Evolutionary conservation across 1,139 yeast genomes (phyloP).

Genomic region (Candida sp.): DNA sequence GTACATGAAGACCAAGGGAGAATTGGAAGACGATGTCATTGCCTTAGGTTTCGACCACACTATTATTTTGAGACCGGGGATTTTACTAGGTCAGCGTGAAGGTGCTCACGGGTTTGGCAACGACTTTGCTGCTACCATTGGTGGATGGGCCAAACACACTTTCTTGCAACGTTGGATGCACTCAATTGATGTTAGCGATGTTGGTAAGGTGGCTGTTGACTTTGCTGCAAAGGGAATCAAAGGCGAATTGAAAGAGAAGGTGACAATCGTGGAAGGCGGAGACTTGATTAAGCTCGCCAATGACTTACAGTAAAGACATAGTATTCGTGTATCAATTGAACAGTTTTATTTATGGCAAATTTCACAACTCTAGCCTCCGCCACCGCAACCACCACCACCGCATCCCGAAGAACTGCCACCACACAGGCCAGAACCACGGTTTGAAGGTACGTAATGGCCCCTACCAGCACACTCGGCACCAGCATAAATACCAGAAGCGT

Average conservation of each 20-base stretch:
- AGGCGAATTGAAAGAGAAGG: slow-evolving; percentile 16
- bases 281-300: slow-evolving; percentile 13
- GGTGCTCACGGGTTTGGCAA: slow-evolving; percentile 39
- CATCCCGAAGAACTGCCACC: too few species aligned
- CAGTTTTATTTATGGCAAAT: too few species aligned
- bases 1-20: slow-evolving; percentile 66
- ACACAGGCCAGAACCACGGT: too few species aligned
- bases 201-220: slow-evolving; percentile 48
- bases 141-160: slow-evolving; percentile 35
- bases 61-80: slow-evolving; percentile 74
- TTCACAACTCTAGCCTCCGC: too few species aligned
- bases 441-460: too few species aligned
- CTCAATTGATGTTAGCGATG: slow-evolving; percentile 53
- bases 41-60: slow-evolving; percentile 67
- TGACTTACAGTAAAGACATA: too few species aligned
- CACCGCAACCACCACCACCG: too few species aligned
- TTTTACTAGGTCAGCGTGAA: slow-evolving; percentile 64
- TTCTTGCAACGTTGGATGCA: slow-evolving; percentile 31
- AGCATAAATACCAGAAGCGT: too few species aligned
- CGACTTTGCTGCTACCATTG: slow-evolving; percentile 28
- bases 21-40: slow-evolving; percentile 61
- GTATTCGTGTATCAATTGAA: too few species aligned
- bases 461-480: too few species aligned
- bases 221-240: slow-evolving; percentile 22
- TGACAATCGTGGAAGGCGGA: slow-evolving; percentile 13